Conservation (phyloP, 257 asterid species). For the Orobanche coerulescens region DNA sequence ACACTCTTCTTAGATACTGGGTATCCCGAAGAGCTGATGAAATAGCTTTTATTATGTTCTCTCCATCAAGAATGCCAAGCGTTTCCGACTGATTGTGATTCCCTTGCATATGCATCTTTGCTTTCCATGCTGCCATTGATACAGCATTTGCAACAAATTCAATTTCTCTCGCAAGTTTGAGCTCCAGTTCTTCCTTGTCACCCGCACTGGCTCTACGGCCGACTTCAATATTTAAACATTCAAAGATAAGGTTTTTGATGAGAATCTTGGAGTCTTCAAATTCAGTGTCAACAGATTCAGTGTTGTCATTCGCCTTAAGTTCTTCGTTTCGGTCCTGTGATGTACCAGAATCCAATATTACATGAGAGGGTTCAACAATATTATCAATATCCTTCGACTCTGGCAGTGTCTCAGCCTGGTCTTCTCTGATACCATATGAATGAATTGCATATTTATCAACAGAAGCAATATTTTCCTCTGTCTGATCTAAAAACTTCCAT, state of each 20-base stretch:
- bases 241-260: conserved; percentile 47
- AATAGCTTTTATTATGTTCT: conserved; percentile 44
- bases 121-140: conserved; percentile 44
- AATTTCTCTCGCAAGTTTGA: conserved; percentile 58
- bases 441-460: conserved; percentile 20
- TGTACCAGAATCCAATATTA: conserved; percentile 44
- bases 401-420: conserved; percentile 17
- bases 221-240: conserved; percentile 66
- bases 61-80: conserved; percentile 48
- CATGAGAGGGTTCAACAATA: conserved; percentile 64
- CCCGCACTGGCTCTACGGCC: conserved; percentile 49
- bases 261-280: conserved; percentile 26
- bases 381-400: conserved; percentile 26
- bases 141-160: conserved; percentile 68
- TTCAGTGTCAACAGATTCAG: conserved; percentile 26
- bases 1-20: conserved; percentile 44
- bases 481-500: conserved; percentile 59
- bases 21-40: conserved; percentile 67
- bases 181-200: conserved; percentile 51
- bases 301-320: conserved; percentile 22
- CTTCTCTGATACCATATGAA: conserved; percentile 22
- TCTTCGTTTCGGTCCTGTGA: conserved; percentile 34
- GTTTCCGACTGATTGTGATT: conserved; percentile 29
- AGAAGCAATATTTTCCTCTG: conserved; percentile 28
- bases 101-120: conserved; percentile 20